Evolutionary conservation across 2,329 filamentous ascomycete genomes (phyloP).

Genomic region (Basipetospora sp.): DNA sequence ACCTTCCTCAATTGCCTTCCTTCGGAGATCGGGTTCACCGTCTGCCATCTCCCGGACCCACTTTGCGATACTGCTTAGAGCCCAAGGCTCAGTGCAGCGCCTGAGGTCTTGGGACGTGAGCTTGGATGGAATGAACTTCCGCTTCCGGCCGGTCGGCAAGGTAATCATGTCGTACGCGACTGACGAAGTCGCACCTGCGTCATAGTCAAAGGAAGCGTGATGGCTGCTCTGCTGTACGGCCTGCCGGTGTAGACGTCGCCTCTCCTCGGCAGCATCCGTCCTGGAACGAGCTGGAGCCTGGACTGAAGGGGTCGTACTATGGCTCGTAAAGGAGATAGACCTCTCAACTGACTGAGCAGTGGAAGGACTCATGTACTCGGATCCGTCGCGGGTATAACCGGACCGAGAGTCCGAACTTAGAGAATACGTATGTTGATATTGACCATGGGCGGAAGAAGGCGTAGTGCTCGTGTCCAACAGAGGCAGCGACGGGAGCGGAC

Average conservation of each 20-base stretch:
- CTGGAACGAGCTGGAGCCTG: constrained; percentile 78
- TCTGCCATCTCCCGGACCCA: constrained; percentile 87
- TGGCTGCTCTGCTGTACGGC: constrained; percentile 34
- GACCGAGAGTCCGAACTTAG: constrained; percentile 31
- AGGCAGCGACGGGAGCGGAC: constrained; percentile 48
- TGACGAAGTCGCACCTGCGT: constrained; percentile 35
- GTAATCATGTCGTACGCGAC: constrained; percentile 71
- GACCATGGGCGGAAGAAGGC: constrained; percentile 21
- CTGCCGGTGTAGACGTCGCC: constrained; percentile 38
- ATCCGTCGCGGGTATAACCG: constrained; percentile 10
- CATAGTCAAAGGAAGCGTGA: constrained; percentile 33
- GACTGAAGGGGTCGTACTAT: constrained; percentile 65
- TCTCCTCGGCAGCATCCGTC: constrained; percentile 73
- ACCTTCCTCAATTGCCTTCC: constrained; percentile 73
- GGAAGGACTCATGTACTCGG: neutral
- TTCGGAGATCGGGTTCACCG: constrained; percentile 74
- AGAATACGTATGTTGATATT: constrained; percentile 35
- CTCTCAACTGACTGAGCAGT: constrained; percentile 28
- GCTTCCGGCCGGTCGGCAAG: constrained; percentile 62
- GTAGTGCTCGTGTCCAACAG: constrained; percentile 29
- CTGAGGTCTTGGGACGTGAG: constrained; percentile 67
- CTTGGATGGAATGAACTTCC: constrained; percentile 75
- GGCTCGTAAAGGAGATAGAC: constrained; percentile 70
- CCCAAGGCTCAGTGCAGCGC: constrained; percentile 82
- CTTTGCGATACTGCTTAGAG: constrained; percentile 66